Evolutionary conservation across 805 yeast species (phyloP).

Genomic region (Saccharomycopsis microspora): DNA sequence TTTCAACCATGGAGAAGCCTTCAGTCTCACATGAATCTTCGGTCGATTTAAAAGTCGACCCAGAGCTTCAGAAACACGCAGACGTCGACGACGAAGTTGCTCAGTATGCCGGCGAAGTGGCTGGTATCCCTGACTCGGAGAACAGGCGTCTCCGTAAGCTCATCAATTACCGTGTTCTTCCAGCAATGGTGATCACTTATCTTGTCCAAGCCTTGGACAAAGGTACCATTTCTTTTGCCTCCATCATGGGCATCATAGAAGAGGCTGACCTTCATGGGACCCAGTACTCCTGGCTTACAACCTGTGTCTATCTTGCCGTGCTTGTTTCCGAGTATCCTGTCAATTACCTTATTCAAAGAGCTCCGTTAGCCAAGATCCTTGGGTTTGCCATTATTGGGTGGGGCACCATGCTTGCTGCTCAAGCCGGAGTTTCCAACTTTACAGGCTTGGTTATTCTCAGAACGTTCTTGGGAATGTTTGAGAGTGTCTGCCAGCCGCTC

Average conservation of each 20-base stretch:
- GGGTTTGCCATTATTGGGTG: constrained; percentile 28
- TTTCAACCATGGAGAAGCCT: too few relatives aligned
- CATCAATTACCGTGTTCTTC: constrained; percentile 7
- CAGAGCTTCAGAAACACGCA: not conserved
- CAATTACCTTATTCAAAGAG: constrained; percentile 31
- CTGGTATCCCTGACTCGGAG: constrained; percentile 4
- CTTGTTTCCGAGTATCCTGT: constrained; percentile 12
- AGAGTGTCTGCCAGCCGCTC: constrained; percentile 8
- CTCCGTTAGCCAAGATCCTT: constrained; percentile 31
- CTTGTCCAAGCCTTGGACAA: constrained; percentile 29
- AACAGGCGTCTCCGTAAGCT: constrained; percentile 1
- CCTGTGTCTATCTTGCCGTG: constrained; percentile 10
- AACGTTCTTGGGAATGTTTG: constrained; percentile 33
- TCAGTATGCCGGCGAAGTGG: constrained; percentile 5
- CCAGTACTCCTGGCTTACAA: constrained; percentile 11
- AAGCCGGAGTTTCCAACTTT: constrained; percentile 33
- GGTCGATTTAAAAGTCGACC: too few relatives aligned
- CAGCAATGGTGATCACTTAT: constrained; percentile 10
- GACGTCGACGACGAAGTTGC: constrained; percentile 11
- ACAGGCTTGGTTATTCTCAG: constrained; percentile 36
- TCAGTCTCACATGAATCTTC: too few relatives aligned
- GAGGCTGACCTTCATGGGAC: constrained; percentile 29
- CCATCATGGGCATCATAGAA: constrained; percentile 35
- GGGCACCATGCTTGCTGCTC: constrained; percentile 35
- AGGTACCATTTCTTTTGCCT: constrained; percentile 36